Conservation (phyloP, 306 rosid genomes). For the Lathyrus oleraceus region DNA sequence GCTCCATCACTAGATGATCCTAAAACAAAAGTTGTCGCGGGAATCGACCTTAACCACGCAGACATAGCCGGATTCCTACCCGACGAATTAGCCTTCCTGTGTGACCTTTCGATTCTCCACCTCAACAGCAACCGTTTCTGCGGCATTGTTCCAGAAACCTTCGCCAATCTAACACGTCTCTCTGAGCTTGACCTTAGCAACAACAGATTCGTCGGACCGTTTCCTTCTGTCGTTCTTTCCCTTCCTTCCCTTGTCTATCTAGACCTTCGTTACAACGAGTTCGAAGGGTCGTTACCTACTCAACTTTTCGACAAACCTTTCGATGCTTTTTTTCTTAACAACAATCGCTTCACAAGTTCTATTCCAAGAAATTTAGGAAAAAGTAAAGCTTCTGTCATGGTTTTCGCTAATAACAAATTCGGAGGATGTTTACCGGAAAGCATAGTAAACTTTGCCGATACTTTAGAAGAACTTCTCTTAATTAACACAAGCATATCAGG, state of each 20-base stretch:
- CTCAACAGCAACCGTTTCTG: constrained; percentile 85
- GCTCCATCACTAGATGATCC: constrained; percentile 64
- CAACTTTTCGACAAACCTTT: constrained; percentile 57
- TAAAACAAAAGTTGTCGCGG: constrained; percentile 62
- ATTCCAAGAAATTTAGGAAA: constrained; percentile 52
- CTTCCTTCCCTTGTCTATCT: constrained; percentile 60
- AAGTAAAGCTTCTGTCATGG: constrained; percentile 63
- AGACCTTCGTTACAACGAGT: constrained; percentile 80
- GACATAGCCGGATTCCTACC: constrained; percentile 93
- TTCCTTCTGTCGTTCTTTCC: constrained; percentile 68
- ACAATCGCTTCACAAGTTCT: constrained; percentile 62
- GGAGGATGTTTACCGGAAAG: constrained; percentile 74
- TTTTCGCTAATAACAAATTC: constrained; percentile 80
- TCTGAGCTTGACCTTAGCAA: constrained; percentile 81
- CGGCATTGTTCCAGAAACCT: constrained; percentile 64
- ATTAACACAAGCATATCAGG: constrained; percentile 75
- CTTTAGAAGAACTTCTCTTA: constrained; percentile 72
- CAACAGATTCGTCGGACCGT: constrained; percentile 88
- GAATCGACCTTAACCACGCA: constrained; percentile 72
- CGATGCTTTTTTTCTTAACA: constrained; percentile 77
- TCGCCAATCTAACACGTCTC: constrained; percentile 63
- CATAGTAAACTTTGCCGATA: constrained; percentile 57
- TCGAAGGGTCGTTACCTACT: constrained; percentile 82
- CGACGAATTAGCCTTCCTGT: constrained; percentile 62
- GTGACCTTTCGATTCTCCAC: constrained; percentile 76